These are phyloP conservation scores for Solanum tarijense DNA, from an alignment of 257 asterid species.

Conservation along the genomic window DNA sequence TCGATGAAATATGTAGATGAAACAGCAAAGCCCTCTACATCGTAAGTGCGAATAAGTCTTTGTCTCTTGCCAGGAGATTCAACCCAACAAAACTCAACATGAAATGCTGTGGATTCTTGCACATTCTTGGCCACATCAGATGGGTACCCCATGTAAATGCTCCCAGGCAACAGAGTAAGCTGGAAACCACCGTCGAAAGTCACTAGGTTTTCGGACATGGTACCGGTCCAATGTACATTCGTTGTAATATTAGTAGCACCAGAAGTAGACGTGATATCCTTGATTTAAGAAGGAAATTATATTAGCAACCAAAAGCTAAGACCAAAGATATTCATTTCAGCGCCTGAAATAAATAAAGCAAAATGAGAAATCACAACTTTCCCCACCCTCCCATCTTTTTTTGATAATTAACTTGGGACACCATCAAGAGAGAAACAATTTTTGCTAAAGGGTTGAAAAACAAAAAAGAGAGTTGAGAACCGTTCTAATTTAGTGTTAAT, in stretches of 20 bases:
- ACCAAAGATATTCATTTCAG: neutral
- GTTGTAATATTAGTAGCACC: slow-evolving; percentile 44
- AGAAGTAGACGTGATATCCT: slow-evolving; percentile 60
- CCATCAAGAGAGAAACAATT: neutral
- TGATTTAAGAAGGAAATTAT: neutral
- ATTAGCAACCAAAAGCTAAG: neutral
- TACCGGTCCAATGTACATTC: slow-evolving; percentile 76
- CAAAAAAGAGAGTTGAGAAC: neutral
- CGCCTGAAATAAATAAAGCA: neutral
- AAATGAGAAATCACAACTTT: neutral
- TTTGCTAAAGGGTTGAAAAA: neutral
- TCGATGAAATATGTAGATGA: slow-evolving; percentile 76
- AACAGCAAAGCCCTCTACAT: slow-evolving; percentile 75
- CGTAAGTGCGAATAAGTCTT: slow-evolving; percentile 80
- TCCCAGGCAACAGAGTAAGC: slow-evolving; percentile 66
- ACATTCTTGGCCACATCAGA: slow-evolving; percentile 64
- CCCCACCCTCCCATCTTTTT: neutral
- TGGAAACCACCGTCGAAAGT: slow-evolving; percentile 67
- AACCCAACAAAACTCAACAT: slow-evolving; percentile 82
- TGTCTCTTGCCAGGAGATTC: slow-evolving; percentile 75
- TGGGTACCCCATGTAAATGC: slow-evolving; percentile 87
- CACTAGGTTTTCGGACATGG: slow-evolving; percentile 45
- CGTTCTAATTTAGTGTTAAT: neutral
- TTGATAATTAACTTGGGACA: neutral
- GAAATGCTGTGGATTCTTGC: slow-evolving; percentile 74